A percentile compares a stretch with the other conserved stretches of the same genome.
Evolutionary conservation across 345 rosid species (phyloP).

Genomic region (Eucalyptus grandis): DNA sequence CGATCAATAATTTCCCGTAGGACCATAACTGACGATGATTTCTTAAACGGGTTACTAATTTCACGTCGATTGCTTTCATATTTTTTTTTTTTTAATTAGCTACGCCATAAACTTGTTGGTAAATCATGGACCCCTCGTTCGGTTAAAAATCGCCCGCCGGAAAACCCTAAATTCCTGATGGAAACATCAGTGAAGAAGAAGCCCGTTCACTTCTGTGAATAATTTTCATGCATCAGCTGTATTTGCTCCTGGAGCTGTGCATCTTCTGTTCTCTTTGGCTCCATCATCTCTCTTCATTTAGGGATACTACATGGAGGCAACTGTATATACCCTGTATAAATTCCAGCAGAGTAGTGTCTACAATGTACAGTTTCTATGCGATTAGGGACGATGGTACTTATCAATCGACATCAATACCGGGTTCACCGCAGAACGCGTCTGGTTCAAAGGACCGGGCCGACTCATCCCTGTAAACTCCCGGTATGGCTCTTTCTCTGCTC

Average conservation of each 20-base stretch:
- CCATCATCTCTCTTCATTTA: neutral
- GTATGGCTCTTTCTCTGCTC: constrained; percentile 35
- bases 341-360: neutral
- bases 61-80: neutral
- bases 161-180: neutral
- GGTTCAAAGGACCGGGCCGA: constrained; percentile 82
- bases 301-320: neutral
- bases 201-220: neutral
- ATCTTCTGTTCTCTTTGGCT: neutral
- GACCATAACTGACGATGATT: neutral
- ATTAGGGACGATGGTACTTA: too few species aligned
- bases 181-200: neutral
- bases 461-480: constrained; percentile 69
- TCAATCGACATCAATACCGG: constrained; percentile 1
- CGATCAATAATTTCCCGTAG: neutral
- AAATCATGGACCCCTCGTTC: neutral
- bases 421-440: constrained; percentile 80
- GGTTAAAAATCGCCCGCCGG: neutral
- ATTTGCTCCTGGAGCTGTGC: neutral
- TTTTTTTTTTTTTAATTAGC: neutral
- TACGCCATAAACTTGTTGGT: neutral
- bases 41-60: neutral
- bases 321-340: neutral
- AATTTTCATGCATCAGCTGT: neutral
- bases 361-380: neutral